Evolutionary conservation across 139 green algal genomes (phyloP).

Genomic region (Chlamydomonas sp.): DNA sequence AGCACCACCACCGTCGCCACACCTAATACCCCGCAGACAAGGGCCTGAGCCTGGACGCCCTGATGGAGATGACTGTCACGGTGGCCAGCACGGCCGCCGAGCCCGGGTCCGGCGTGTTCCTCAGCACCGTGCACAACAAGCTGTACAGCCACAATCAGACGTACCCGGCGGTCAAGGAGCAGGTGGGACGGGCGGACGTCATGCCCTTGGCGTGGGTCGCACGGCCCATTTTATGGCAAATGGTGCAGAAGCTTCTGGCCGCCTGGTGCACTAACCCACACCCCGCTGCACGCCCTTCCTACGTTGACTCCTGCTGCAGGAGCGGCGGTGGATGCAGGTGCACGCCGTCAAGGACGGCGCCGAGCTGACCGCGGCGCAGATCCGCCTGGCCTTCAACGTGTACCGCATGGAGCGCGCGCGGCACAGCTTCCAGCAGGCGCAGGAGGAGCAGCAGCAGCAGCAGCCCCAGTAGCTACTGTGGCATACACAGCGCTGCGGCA

Average conservation of each 20-base stretch:
- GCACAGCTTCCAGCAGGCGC: not conserved
- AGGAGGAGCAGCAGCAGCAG: not conserved
- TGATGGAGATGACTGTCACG: no score
- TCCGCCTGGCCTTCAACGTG: conserved; percentile 29
- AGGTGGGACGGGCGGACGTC: not conserved
- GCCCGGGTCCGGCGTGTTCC: no score
- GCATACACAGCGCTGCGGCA: no score
- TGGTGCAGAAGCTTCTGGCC: no score
- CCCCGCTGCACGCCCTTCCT: not conserved
- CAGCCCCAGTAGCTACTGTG: no score
- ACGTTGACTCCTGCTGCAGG: not conserved
- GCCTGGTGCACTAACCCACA: not conserved
- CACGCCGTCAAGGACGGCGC: not conserved
- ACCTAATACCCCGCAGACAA: no score
- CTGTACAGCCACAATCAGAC: no score
- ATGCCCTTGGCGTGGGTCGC: not conserved
- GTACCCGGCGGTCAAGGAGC: no score
- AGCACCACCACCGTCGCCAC: no score
- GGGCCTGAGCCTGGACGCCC: no score
- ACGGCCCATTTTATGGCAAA: not conserved
- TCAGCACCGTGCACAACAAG: no score
- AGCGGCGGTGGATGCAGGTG: conserved; percentile 4
- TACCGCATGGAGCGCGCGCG: not conserved
- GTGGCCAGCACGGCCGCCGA: no score
- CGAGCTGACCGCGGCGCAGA: not conserved